These are phyloP conservation scores for Debaryomyces tyrocola DNA, from an alignment of 805 yeast genomes.

Conservation along the genomic window DNA sequence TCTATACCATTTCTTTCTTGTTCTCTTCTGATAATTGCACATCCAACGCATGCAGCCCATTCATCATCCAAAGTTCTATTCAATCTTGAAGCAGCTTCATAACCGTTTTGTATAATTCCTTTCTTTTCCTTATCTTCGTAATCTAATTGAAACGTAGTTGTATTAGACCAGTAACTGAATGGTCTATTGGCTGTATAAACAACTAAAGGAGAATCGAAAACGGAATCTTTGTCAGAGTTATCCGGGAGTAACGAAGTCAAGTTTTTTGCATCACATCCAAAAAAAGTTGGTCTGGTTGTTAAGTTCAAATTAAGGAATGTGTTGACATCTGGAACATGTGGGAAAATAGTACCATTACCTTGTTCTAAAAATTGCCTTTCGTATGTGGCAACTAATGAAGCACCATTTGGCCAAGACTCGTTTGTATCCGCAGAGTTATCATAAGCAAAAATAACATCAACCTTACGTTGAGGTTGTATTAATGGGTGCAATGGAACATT, in stretches of 20 bases:
- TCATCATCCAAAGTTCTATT: slow-evolving; percentile 68
- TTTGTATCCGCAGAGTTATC: slow-evolving; percentile 38
- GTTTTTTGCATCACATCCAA: slow-evolving; percentile 75
- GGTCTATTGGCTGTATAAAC: slow-evolving; percentile 78
- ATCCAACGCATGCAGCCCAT: slow-evolving; percentile 74
- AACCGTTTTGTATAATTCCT: slow-evolving; percentile 70
- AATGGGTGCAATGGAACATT: slow-evolving; percentile 41
- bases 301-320: slow-evolving; percentile 62
- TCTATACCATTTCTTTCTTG: slow-evolving; percentile 64
- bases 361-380: slow-evolving; percentile 37
- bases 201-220: slow-evolving; percentile 65
- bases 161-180: slow-evolving; percentile 62
- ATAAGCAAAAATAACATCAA: slow-evolving; percentile 38
- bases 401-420: slow-evolving; percentile 39
- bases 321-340: slow-evolving; percentile 71
- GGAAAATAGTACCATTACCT: slow-evolving; percentile 66
- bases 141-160: slow-evolving; percentile 68
- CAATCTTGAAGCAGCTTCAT: slow-evolving; percentile 62
- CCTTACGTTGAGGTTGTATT: slow-evolving; percentile 29
- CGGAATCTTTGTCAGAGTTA: slow-evolving; percentile 5
- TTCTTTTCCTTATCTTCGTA: slow-evolving; percentile 58
- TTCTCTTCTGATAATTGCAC: slow-evolving; percentile 79
- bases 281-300: slow-evolving; percentile 72
- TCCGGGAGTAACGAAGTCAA: slow-evolving; percentile 46
- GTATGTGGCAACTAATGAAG: slow-evolving; percentile 31